Base-by-base conservation (phyloP, 2,329 filamentous ascomycete genomes). In the Colletotrichum euphorbiae region DNA sequence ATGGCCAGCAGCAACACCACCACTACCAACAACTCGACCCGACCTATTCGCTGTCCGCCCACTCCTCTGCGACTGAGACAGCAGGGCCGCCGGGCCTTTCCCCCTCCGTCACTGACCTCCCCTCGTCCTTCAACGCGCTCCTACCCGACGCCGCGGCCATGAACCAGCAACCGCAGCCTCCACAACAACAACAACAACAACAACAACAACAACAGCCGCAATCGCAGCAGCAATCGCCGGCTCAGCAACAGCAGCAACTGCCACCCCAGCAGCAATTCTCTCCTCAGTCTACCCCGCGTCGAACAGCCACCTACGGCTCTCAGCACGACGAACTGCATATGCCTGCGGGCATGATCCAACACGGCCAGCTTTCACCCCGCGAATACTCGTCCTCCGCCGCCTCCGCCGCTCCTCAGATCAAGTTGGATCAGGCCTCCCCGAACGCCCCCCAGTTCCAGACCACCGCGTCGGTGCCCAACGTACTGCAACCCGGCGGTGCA, bases 271-370 rank as follows among this genome's bases (percentile, higher is more conserved):
- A 79, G 71, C 72, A 77, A 45, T 76, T 74, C 75, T 80, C 72
- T 77, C 70, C 64, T 15, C 36, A 15, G 13, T 63, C 75, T 65
- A 70, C 77, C 68, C 77, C 77, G 54, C 76, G 80, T 72, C 79
- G 80, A 72, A 74, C 78, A 59, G 78, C 76, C 61, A 78, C 76
- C 56, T 82, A 80, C 74, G 75, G 76, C 69, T 77, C 78, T 11
- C 77, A 79, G 73, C 82, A 83, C 73, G 84, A 87, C 76, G 85
- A 87, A 77, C 81, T 87, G 74, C 85, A 88, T 79, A 85, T 87
- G 79, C 79, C 79, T 62, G 73, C 83, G 69, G 81, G 78, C 73
- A 77, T 83, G 76, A 80, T 77, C 75, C 80, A 81, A 56, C 78
- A 79, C 62, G 76, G 75, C 66, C 81, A 81, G 72, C 75, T 79